phyloP scores from a whole-genome alignment of 129 eudicot species.

The Lonicera japonica region DNA sequence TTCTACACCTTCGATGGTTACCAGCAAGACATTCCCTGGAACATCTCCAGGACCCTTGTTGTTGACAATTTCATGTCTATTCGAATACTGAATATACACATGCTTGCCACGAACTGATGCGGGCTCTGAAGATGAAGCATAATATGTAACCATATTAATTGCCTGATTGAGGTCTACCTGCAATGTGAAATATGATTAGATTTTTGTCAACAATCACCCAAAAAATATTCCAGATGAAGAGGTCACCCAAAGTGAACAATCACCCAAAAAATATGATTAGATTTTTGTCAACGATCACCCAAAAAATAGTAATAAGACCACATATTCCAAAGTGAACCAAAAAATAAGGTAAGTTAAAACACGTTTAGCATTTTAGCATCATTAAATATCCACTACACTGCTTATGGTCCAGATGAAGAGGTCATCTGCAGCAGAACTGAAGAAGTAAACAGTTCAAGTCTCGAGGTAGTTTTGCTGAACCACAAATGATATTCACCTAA shows the following conservation, averaged over 20 bases:
- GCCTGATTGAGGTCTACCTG: constrained; percentile 72
- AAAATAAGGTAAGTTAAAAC: not conserved
- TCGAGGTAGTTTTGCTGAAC: too few relatives aligned
- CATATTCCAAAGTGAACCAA: too few relatives aligned
- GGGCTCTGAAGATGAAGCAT: constrained; percentile 64
- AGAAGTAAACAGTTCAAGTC: too few relatives aligned
- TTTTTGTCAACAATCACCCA: not conserved
- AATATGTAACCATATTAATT: constrained; percentile 56
- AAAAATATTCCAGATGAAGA: not conserved
- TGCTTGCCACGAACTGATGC: constrained; percentile 64
- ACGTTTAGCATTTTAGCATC: not conserved
- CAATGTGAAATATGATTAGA: constrained; percentile 5
- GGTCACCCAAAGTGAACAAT: too few relatives aligned
- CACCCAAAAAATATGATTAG: not conserved
- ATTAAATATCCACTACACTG: not conserved
- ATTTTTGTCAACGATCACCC: not conserved
- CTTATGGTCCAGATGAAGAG: not conserved
- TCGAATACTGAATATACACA: constrained; percentile 60
- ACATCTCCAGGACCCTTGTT: constrained; percentile 59
- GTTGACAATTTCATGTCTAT: constrained; percentile 63
- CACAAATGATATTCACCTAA: too few relatives aligned
- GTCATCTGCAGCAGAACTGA: too few relatives aligned
- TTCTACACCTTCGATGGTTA: constrained; percentile 65
- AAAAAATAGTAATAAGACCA: not conserved
- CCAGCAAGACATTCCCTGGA: constrained; percentile 64